phyloP scores from a whole-genome alignment of 306 rosid species.

The Fragaria nilgerrensis region DNA sequence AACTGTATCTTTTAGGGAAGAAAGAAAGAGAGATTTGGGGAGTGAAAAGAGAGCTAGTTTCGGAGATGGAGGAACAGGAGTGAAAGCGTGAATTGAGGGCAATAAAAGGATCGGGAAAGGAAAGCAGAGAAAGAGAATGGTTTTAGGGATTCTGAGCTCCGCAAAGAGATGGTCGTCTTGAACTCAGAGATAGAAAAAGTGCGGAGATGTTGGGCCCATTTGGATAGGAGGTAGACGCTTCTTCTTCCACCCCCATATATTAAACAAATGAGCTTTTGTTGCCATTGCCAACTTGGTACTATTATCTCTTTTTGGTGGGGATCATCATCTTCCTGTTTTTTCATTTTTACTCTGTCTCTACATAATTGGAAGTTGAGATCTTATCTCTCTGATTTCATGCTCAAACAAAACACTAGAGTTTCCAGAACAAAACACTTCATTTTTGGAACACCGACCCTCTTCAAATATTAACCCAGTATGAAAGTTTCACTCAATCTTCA shows the following conservation, averaged over 20 bases:
- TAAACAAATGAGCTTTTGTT: conserved; percentile 14
- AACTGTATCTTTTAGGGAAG: neutral
- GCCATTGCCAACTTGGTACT: neutral
- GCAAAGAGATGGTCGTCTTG: conserved; percentile 4
- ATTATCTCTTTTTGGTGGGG: neutral
- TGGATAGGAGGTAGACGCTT: neutral
- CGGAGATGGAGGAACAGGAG: conserved; percentile 21
- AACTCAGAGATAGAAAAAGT: conserved; percentile 27
- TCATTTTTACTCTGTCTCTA: neutral
- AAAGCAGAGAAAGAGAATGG: neutral
- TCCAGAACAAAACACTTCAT: too few relatives aligned
- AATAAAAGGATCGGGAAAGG: neutral
- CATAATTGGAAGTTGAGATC: neutral
- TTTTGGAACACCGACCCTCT: neutral
- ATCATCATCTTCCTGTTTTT: neutral
- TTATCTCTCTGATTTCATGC: neutral
- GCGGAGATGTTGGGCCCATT: conserved; percentile 35
- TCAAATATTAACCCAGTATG: too few relatives aligned
- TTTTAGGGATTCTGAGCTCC: conserved; percentile 39
- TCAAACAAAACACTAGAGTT: neutral
- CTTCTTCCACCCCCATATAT: neutral
- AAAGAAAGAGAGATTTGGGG: neutral
- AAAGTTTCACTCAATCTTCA: too few relatives aligned
- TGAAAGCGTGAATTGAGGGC: conserved; percentile 25
- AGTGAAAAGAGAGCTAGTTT: neutral